Percentiles rank a stretch among this genome's conserved stretches.
phyloP scores from a whole-genome alignment of 768 basidiomycete species.

The Termitomyces sp. region DNA sequence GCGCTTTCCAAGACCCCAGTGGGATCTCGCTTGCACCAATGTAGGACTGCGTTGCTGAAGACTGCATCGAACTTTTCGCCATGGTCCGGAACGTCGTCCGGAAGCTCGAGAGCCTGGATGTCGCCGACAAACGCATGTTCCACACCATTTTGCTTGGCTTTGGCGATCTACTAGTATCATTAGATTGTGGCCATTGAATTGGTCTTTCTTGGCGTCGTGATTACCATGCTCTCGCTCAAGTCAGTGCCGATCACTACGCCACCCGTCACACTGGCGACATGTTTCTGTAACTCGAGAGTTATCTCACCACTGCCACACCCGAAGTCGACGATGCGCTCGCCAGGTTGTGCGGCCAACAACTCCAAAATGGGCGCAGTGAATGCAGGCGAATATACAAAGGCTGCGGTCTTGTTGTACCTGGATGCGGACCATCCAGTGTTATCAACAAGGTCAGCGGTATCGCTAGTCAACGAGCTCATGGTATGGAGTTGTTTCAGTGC shows the following conservation, averaged over 20 bases:
- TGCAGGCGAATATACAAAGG: conserved; percentile 61
- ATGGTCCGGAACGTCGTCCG: conserved; percentile 24
- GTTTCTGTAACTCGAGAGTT: conserved; percentile 50
- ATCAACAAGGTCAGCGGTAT: conserved; percentile 8
- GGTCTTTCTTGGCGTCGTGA: conserved; percentile 15
- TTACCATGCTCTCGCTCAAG: conserved; percentile 73
- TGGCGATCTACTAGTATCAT: conserved; percentile 43
- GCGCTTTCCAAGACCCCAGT: conserved; percentile 57
- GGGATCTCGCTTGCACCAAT: conserved; percentile 84
- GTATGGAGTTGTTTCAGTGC: background rate
- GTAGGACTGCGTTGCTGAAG: conserved; percentile 77
- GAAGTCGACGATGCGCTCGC: conserved; percentile 70
- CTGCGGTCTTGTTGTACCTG: conserved; percentile 58
- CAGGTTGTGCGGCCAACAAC: conserved; percentile 57
- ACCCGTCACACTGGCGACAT: conserved; percentile 38
- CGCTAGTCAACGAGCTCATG: background rate
- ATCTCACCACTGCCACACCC: conserved; percentile 86
- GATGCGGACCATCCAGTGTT: conserved; percentile 53
- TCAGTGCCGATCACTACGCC: conserved; percentile 69
- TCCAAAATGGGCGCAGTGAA: conserved; percentile 55
- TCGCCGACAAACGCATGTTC: conserved; percentile 49
- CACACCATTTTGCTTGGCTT: conserved; percentile 46
- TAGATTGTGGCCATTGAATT: background rate
- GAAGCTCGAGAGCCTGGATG: conserved; percentile 43
- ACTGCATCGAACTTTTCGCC: conserved; percentile 61